Conservation (phyloP, 768 basidiomycete genomes). For the Podaxis sp. region DNA sequence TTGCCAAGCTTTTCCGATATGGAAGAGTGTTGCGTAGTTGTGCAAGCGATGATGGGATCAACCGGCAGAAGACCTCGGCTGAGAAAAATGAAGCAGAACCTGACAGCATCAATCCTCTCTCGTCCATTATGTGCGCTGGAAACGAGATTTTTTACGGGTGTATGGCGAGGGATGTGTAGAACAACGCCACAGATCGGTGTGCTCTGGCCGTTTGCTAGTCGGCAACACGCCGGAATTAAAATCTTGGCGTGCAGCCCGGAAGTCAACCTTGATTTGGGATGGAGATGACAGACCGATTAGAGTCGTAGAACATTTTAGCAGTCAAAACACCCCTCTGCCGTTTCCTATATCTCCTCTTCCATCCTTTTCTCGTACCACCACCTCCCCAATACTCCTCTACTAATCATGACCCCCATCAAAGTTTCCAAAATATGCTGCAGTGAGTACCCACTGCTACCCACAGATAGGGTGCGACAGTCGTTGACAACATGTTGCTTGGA, state of each 20-base stretch:
- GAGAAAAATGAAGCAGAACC: background rate
- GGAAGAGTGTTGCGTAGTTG: background rate
- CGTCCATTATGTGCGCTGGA: background rate
- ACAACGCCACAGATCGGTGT: background rate
- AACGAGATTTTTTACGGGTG: background rate
- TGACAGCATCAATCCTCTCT: background rate
- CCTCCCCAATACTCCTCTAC: constrained; percentile 47
- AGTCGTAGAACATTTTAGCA: too few relatives aligned
- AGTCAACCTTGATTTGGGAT: background rate
- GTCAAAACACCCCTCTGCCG: constrained; percentile 10
- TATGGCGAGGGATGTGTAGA: background rate
- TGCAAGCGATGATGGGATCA: background rate
- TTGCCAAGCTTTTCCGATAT: background rate
- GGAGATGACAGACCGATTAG: background rate
- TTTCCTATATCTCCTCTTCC: background rate
- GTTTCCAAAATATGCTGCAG: constrained; percentile 88
- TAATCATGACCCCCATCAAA: constrained; percentile 47
- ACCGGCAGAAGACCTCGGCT: background rate
- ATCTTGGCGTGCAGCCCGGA: background rate
- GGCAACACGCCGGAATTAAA: background rate
- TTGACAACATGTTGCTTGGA: constrained; percentile 15
- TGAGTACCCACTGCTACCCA: constrained; percentile 36
- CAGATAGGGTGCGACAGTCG: background rate
- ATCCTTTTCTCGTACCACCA: constrained; percentile 21
- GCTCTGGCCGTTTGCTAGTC: background rate